Evolutionary conservation across 345 rosid genomes (phyloP), one percentile per base, ranked within the genome.

Genomic region (Salix udensis): DNA sequence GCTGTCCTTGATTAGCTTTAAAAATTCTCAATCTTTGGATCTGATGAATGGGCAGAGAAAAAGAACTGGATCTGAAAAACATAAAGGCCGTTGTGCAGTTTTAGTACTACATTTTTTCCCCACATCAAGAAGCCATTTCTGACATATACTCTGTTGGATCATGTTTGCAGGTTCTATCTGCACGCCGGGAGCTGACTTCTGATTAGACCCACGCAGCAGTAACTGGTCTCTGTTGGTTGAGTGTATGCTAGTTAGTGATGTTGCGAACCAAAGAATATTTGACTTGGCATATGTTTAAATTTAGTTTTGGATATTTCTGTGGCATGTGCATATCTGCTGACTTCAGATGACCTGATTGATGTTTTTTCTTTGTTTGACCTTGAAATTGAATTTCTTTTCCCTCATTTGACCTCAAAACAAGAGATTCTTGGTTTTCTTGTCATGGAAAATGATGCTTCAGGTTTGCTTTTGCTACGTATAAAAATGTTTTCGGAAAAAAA

Each of bases 171-270:
- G 85, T 79, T 65, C 80, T 65, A 34, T 58, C 39, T 34, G 71
- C 53, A 68, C 62, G 80, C 66, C 58, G 76, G 73, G 46, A 70
- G 78, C 79, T 73, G 83, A 82, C 77, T 75, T 71, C 77, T 70
- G 50, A n/a, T 37, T 70, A 67, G 80, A 65, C 52, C 39, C 66
- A 28, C 39, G 82, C 73, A 39, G 77, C 77, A 52, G 68, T 70
- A 46, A 55, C 65, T 21, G 53, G 75, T 77, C 71, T 55, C 66
- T 68, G 48, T 58, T 68, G 48, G 74, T 74, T 67, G 34, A 67
- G 75, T 77, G 76, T 65, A 73, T 68, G 75, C 65, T 70, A 62
- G 76, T 68, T 44, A 39, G 81, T 34, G n/a, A 31, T 55, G 64
- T 42, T 65, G 71, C 65, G 40, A 74, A 36, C 72, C 37, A 2